These are phyloP conservation scores for Punica granatum DNA, from an alignment of 345 rosid genomes.

Conservation along the genomic window DNA sequence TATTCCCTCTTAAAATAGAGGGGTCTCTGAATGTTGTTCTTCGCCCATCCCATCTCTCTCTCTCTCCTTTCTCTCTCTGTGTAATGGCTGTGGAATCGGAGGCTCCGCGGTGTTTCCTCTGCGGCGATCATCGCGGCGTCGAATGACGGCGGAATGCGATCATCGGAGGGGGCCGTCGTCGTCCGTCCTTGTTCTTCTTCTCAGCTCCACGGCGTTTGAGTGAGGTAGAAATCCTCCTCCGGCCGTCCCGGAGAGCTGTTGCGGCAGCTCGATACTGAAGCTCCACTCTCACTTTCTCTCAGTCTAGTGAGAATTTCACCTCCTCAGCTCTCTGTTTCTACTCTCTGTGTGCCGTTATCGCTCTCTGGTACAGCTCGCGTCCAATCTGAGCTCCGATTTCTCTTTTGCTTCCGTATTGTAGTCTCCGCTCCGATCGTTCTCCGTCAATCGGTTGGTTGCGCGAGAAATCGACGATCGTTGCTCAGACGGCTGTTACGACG, in stretches of 20 bases:
- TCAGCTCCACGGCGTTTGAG: neutral
- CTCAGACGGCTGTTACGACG: neutral
- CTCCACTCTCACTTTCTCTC: constrained; percentile 12
- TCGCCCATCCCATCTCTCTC: constrained; percentile 6
- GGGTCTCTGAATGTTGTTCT: constrained; percentile 31
- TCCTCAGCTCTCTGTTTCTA: neutral
- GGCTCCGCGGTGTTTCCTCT: constrained; percentile 9
- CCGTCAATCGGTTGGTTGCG: constrained; percentile 11
- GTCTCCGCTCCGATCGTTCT: constrained; percentile 19
- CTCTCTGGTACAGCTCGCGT: neutral
- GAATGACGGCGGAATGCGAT: constrained; percentile 4
- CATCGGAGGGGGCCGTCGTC: constrained; percentile 1
- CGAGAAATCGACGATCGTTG: constrained; percentile 15
- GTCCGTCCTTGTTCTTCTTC: neutral
- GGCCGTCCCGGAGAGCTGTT: neutral
- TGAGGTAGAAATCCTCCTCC: no score
- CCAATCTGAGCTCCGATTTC: constrained; percentile 1
- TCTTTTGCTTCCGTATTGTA: neutral
- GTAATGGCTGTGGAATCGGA: constrained; percentile 8
- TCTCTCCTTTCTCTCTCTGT: constrained; percentile 1
- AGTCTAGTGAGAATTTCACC: constrained; percentile 5
- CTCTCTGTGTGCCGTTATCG: constrained; percentile 6
- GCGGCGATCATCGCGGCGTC: neutral
- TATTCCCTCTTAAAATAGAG: constrained; percentile 21
- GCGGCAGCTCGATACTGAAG: neutral